These are phyloP conservation scores for Skeletonema potamos DNA, from an alignment of 108 stramenopile genomes.

Conservation along the genomic window DNA sequence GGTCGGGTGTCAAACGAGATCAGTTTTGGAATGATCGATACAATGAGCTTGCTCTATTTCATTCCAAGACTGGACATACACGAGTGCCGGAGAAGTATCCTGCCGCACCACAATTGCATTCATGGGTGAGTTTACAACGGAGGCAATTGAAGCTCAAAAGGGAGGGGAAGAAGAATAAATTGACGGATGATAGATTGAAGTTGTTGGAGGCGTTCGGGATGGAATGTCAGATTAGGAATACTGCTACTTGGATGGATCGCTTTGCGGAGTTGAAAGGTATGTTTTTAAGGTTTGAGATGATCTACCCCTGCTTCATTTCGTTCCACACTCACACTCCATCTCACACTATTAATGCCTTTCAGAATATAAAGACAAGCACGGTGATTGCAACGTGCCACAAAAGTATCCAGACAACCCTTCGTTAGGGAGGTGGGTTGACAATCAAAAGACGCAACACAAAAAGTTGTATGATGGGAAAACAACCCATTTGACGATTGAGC, in stretches of 20 bases:
- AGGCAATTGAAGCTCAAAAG: slow-evolving; percentile 28
- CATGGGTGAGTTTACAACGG: slow-evolving; percentile 29
- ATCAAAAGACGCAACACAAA: slow-evolving; percentile 43
- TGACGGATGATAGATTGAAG: slow-evolving; percentile 23
- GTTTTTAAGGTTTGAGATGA: background rate
- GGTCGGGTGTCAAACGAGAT: slow-evolving; percentile 39
- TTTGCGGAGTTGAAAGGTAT: slow-evolving; percentile 11
- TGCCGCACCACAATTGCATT: slow-evolving; percentile 29
- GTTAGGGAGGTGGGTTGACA: slow-evolving; percentile 45
- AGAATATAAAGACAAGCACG: slow-evolving; percentile 37
- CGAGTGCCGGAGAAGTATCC: slow-evolving; percentile 25
- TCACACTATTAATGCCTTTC: background rate
- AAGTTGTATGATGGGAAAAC: slow-evolving; percentile 42
- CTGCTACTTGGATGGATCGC: slow-evolving; percentile 38
- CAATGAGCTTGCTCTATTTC: slow-evolving; percentile 21
- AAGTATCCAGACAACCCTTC: slow-evolving; percentile 40
- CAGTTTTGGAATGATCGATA: slow-evolving; percentile 41
- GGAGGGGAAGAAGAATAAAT: slow-evolving; percentile 54
- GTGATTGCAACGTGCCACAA: slow-evolving; percentile 40
- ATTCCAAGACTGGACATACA: slow-evolving; percentile 22
- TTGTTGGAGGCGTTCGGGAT: slow-evolving; percentile 34
- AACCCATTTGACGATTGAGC: slow-evolving; percentile 44
- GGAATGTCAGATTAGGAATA: slow-evolving; percentile 23
- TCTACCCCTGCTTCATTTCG: background rate
- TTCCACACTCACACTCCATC: background rate